A percentile compares a stretch with the other conserved stretches of the same genome.
Evolutionary conservation across 352 stramenopile species (phyloP).

Genomic region (Phytophthora sojae): DNA sequence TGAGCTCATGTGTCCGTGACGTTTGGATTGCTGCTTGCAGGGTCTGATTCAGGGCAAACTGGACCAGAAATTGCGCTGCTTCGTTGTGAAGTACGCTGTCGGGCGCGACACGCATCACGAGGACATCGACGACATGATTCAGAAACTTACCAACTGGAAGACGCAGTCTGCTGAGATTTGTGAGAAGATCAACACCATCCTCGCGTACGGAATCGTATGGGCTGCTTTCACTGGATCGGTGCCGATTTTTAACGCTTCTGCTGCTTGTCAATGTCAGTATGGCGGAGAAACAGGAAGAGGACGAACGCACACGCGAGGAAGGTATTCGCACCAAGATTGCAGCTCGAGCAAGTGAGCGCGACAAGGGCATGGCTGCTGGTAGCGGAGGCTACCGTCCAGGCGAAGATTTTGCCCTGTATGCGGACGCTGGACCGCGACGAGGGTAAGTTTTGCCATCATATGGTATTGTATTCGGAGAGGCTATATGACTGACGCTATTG

Average conservation of each 20-base stretch:
- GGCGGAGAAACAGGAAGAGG: constrained; percentile 62
- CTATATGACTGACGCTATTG: background rate
- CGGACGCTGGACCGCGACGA: constrained; percentile 53
- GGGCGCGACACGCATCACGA: constrained; percentile 87
- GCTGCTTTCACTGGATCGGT: background rate
- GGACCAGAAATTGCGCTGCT: constrained; percentile 85
- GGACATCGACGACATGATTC: constrained; percentile 90
- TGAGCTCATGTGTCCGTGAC: background rate
- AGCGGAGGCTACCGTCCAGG: constrained; percentile 42
- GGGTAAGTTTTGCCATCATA: constrained; percentile 39
- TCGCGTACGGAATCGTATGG: constrained; percentile 44
- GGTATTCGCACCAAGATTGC: constrained; percentile 63
- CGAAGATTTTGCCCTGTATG: constrained; percentile 58
- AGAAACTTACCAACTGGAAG: constrained; percentile 89
- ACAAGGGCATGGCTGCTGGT: constrained; percentile 40
- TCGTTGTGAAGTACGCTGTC: constrained; percentile 90
- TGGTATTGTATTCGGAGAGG: background rate
- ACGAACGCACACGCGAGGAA: constrained; percentile 59
- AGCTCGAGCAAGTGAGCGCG: constrained; percentile 55
- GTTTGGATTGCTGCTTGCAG: constrained; percentile 33
- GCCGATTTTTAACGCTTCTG: constrained; percentile 1
- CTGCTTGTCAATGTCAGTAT: constrained; percentile 36
- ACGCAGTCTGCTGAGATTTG: constrained; percentile 63
- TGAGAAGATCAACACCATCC: constrained; percentile 73
- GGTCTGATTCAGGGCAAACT: constrained; percentile 92